Base-by-base conservation (phyloP, 768 basidiomycete genomes). In the Mycena latifolia region DNA sequence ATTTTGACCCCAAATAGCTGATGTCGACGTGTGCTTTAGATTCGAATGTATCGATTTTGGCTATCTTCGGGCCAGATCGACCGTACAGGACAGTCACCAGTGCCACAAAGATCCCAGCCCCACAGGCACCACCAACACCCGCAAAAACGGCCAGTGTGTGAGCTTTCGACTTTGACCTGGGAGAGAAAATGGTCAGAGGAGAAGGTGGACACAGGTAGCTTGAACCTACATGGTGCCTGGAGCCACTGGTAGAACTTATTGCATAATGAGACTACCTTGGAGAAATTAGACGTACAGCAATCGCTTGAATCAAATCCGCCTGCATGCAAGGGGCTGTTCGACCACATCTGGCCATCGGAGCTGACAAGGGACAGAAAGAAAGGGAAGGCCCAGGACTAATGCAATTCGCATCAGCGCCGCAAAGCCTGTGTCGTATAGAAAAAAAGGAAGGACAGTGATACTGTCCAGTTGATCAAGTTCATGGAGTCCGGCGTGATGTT, bases 361-460 rank as follows among this genome's bases (percentile, higher is more conserved):
- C 86, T 86, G 12, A 72, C 71, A 8, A 88, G 70, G 1, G 81
- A 81, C 3, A 87, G 71, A 71, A 84, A 88, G 71, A 87, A 88
- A 0, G 83, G 82, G 51, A 77, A 78, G 12, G 82, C 82, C 59
- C 81, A 80, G 20, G 82, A 79, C 84, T 85, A 58, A n/a, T n/a
- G n/a, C 7, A 35, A 37, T 2, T 15, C 31, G 41, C 29, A 1
- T 65, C 15, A 66, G 24, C 37, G 28, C 11, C 31, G 31, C 3
- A 8, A 25, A 39, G 15, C 17, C 7, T 15, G n/a, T n/a, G n/a
- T n/a, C n/a, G n/a, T n/a, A n/a, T 15, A 39, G 15, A 5, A 18
- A 18, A 37, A 43, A 37, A 25, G 10, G 15, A 24, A 67, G 74
- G 51, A 25, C 69, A 82, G 67, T 17, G 79, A 77, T n/a, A 81